These are phyloP conservation scores for Crucibulum laeve DNA, from an alignment of 768 basidiomycete genomes.

Conservation along the genomic window DNA sequence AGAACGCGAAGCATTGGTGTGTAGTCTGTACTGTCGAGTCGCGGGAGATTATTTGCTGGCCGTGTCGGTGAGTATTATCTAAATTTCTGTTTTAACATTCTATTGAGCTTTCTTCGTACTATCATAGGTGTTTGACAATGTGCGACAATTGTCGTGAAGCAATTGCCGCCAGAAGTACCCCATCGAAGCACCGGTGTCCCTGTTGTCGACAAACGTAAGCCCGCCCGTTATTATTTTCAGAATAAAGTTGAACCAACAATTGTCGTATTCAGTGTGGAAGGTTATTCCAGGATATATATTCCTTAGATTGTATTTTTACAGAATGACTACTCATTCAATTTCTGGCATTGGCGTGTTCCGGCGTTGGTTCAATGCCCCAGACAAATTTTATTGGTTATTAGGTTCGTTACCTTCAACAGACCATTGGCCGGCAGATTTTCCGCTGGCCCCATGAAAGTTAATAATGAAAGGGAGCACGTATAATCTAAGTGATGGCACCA, in stretches of 20 bases:
- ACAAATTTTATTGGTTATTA: too few relatives aligned
- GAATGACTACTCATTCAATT: too few relatives aligned
- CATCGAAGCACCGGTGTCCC: slow-evolving; percentile 61
- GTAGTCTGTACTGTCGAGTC: slow-evolving; percentile 70
- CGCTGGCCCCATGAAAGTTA: too few relatives aligned
- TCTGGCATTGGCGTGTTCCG: too few relatives aligned
- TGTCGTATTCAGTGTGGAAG: slow-evolving; percentile 29
- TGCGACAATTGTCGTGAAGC: slow-evolving; percentile 65
- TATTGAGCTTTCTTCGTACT: background rate
- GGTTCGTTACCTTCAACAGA: too few relatives aligned
- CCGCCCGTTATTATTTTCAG: slow-evolving; percentile 5
- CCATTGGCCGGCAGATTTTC: too few relatives aligned
- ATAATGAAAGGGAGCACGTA: too few relatives aligned
- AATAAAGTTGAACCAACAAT: slow-evolving; percentile 9
- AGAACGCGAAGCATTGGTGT: slow-evolving; percentile 35
- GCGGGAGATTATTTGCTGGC: slow-evolving; percentile 78
- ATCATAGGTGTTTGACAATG: slow-evolving; percentile 48
- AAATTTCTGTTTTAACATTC: slow-evolving; percentile 9
- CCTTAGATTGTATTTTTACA: too few relatives aligned
- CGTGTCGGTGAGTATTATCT: slow-evolving; percentile 55
- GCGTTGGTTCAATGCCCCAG: too few relatives aligned
- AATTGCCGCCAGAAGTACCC: slow-evolving; percentile 47
- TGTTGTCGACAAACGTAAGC: slow-evolving; percentile 56
- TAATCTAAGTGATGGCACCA: too few relatives aligned
- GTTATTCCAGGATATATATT: slow-evolving; percentile 60